These are phyloP conservation scores for Tulasnella sp. DNA, from an alignment of 768 basidiomycete genomes.

Conservation along the genomic window DNA sequence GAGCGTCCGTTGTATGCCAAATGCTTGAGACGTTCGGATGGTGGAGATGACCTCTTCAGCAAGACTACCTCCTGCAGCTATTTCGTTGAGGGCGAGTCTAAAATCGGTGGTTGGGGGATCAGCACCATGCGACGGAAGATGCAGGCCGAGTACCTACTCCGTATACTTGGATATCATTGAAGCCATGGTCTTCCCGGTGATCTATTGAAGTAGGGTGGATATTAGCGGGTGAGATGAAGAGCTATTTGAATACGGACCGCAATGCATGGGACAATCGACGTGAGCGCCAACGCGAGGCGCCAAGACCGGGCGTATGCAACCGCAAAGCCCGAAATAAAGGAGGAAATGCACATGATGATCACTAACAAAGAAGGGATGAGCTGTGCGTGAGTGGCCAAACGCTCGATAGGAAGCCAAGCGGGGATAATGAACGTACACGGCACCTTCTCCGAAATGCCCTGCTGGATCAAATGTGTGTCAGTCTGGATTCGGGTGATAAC, in stretches of 20 bases:
- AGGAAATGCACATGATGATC: conserved; percentile 27
- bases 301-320: conserved; percentile 34
- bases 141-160: conserved; percentile 24
- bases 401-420: not conserved
- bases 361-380: not conserved
- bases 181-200: conserved; percentile 20
- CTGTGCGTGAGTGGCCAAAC: not conserved
- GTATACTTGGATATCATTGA: conserved; percentile 29
- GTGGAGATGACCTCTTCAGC: conserved; percentile 39
- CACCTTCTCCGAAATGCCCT: conserved; percentile 33
- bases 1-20: conserved; percentile 33
- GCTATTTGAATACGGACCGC: conserved; percentile 20
- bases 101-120: not conserved
- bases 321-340: conserved; percentile 36
- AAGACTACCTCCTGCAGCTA: conserved; percentile 33
- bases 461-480: conserved; percentile 39
- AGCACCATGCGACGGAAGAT: not conserved
- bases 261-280: conserved; percentile 37
- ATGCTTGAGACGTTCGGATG: conserved; percentile 37
- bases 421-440: not conserved
- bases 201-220: not conserved
- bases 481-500: conserved; percentile 39
- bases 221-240: not conserved
- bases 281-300: conserved; percentile 36
- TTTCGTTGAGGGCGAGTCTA: conserved; percentile 27